These are phyloP conservation scores for Metschnikowia reukaufii DNA, from an alignment of 805 yeast genomes.

Conservation along the genomic window DNA sequence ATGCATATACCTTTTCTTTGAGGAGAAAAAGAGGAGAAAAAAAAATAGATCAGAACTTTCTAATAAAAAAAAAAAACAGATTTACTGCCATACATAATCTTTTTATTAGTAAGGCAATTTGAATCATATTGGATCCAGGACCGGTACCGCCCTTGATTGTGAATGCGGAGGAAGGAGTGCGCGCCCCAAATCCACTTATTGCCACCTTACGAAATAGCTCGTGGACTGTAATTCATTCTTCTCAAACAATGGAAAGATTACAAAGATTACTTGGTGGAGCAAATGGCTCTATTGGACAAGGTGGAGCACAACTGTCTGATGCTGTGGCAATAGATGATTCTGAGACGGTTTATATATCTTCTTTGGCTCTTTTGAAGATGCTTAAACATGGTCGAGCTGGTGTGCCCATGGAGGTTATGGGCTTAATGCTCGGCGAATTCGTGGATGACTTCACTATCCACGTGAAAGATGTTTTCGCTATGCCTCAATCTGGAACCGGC, in stretches of 20 bases:
- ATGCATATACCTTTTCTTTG: too few species aligned
- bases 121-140: too few species aligned
- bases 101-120: background rate
- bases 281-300: constrained; percentile 43
- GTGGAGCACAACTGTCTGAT: constrained; percentile 51
- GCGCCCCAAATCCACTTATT: constrained; percentile 3
- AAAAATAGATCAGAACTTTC: background rate
- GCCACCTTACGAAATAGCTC: background rate
- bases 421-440: constrained; percentile 96
- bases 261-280: constrained; percentile 48
- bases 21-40: too few species aligned
- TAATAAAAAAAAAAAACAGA: background rate
- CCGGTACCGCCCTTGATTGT: background rate
- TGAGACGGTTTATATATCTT: constrained; percentile 94
- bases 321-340: constrained; percentile 90
- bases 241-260: constrained; percentile 45
- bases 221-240: background rate
- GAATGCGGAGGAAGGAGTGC: constrained; percentile 3
- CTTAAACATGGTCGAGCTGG: constrained; percentile 96
- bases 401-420: constrained; percentile 84
- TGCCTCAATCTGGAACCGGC: constrained; percentile 99
- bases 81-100: background rate
- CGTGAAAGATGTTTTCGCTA: constrained; percentile 97
- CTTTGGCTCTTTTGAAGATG: constrained; percentile 93
- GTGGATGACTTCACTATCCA: constrained; percentile 96